Percentiles rank a stretch among this genome's conserved stretches.
Conservation (phyloP, 2,329 filamentous ascomycete genomes). For the Alternaria incomplexa region DNA sequence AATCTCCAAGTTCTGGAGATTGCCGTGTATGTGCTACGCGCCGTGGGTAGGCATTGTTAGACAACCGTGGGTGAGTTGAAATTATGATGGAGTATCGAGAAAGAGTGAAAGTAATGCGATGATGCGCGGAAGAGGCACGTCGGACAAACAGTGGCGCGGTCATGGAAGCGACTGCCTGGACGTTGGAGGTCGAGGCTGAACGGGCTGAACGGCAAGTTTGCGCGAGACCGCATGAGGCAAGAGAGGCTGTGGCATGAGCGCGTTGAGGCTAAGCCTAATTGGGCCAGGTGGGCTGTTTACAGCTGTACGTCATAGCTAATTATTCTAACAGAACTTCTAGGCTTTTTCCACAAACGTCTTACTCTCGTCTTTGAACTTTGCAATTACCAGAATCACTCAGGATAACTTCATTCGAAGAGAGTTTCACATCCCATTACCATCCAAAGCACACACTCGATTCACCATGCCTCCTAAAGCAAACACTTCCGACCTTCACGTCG, state of each 20-base stretch:
- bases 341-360: background rate
- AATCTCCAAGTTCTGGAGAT: background rate
- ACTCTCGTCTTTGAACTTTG: background rate
- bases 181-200: background rate
- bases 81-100: background rate
- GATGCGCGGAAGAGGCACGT: background rate
- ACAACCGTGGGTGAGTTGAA: background rate
- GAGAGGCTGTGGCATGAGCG: background rate
- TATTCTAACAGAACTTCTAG: constrained; percentile 3
- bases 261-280: constrained; percentile 2
- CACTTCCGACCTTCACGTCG: constrained; percentile 56
- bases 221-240: background rate
- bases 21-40: background rate
- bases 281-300: constrained; percentile 17
- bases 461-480: constrained; percentile 48
- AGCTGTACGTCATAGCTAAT: constrained; percentile 16
- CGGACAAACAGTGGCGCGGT: background rate
- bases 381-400: background rate
- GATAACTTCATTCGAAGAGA: background rate
- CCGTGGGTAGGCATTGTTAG: background rate
- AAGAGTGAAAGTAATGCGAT: background rate
- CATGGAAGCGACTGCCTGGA: background rate
- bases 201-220: background rate
- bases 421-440: background rate
- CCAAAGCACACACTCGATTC: background rate